phyloP scores from a whole-genome alignment of 2,329 filamentous ascomycete genomes.

The Neonectria coccinea region DNA sequence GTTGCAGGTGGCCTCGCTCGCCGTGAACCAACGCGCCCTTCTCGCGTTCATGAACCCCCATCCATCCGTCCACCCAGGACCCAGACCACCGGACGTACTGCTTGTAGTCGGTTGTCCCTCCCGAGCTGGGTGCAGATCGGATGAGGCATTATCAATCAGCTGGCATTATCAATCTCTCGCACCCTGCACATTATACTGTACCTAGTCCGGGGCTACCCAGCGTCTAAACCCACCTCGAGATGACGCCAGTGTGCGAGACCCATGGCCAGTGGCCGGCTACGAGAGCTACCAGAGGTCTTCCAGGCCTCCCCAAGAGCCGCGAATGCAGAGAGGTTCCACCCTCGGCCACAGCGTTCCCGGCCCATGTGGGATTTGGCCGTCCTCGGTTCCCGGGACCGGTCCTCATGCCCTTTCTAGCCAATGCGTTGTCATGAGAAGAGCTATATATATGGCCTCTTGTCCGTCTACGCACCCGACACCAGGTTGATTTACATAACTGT shows the following conservation, averaged over 20 bases:
- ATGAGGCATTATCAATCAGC: slow-evolving; percentile 45
- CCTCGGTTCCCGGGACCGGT: background rate
- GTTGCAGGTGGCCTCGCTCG: background rate
- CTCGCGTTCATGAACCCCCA: slow-evolving; percentile 6
- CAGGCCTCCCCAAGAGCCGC: background rate
- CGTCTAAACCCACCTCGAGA: slow-evolving; percentile 31
- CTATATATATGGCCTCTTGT: slow-evolving; percentile 3
- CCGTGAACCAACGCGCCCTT: slow-evolving; percentile 12
- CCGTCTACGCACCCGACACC: background rate
- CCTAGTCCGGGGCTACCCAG: slow-evolving; percentile 25
- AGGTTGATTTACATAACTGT: background rate
- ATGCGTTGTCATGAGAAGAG: slow-evolving; percentile 11
- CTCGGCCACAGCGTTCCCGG: slow-evolving; percentile 10
- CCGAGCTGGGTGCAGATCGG: slow-evolving; percentile 25
- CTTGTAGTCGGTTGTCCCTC: slow-evolving; percentile 14
- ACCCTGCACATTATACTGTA: slow-evolving; percentile 14
- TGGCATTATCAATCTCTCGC: slow-evolving; percentile 42
- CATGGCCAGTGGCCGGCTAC: slow-evolving; percentile 24
- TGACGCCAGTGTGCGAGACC: slow-evolving; percentile 33
- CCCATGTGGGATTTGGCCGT: background rate
- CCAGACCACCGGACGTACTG: background rate
- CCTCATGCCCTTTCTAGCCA: background rate
- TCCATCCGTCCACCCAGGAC: slow-evolving; percentile 10
- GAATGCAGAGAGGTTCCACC: slow-evolving; percentile 11
- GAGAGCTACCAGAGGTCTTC: background rate